phyloP scores from a whole-genome alignment of 108 stramenopile species.

The Pelagomonas calceolata region DNA sequence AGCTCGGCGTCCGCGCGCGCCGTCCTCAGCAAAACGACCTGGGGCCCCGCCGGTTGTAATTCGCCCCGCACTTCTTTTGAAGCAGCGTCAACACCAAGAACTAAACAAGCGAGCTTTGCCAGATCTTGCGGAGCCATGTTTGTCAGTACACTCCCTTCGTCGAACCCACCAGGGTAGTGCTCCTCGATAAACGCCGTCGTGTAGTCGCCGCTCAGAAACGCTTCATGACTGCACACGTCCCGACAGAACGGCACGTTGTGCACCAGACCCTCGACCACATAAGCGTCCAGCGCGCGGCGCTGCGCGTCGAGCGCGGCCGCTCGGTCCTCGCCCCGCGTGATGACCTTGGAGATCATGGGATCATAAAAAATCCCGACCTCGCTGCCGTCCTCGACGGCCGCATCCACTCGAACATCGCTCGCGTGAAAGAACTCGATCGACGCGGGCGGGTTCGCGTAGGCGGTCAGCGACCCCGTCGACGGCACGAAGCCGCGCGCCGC shows the following conservation, averaged over 20 bases:
- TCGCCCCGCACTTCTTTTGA: conserved; percentile 22
- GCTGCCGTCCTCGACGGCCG: conserved; percentile 73
- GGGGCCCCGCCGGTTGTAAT: conserved; percentile 53
- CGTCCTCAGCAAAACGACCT: conserved; percentile 58
- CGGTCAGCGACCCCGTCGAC: conserved; percentile 60
- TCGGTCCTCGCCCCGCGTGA: conserved; percentile 45
- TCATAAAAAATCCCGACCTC: conserved; percentile 84
- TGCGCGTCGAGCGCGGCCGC: conserved; percentile 58
- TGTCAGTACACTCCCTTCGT: conserved; percentile 5
- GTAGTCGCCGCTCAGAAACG: conserved; percentile 64
- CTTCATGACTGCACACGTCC: conserved; percentile 58
- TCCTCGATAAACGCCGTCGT: conserved; percentile 78
- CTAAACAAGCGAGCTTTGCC: background rate
- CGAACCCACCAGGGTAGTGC: conserved; percentile 84
- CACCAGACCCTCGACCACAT: conserved; percentile 75
- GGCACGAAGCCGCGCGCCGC: conserved; percentile 85
- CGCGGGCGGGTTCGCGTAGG: conserved; percentile 49
- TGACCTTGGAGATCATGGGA: conserved; percentile 91
- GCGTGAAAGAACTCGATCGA: background rate
- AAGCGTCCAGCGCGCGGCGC: conserved; percentile 65
- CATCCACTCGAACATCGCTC: conserved; percentile 67
- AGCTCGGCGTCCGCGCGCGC: conserved; percentile 63
- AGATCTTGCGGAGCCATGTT: no score
- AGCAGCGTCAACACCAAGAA: conserved; percentile 22
- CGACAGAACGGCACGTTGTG: conserved; percentile 75